These are phyloP conservation scores for Dioscorea alata DNA, from an alignment of 106 monocot species.

Conservation along the genomic window DNA sequence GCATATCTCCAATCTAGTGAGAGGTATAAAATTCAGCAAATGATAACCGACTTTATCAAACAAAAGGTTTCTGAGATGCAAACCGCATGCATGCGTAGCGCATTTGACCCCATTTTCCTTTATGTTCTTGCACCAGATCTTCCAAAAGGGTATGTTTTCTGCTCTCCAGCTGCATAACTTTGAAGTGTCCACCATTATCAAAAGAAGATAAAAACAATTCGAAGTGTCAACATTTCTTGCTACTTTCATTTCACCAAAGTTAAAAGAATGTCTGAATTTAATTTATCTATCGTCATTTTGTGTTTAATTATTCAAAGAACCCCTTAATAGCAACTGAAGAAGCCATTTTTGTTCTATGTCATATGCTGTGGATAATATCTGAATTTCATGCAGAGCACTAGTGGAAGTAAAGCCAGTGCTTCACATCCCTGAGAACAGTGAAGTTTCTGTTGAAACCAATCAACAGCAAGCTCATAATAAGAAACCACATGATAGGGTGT, in stretches of 20 bases:
- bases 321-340: not conserved
- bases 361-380: not conserved
- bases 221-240: not conserved
- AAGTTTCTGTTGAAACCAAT: conserved; percentile 6
- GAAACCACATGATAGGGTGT: conserved; percentile 13
- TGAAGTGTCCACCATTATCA: too few relatives aligned
- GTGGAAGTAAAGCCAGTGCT: conserved; percentile 88
- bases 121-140: conserved; percentile 53
- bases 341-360: not conserved
- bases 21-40: conserved; percentile 40
- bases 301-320: too few relatives aligned
- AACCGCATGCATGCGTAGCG: not conserved
- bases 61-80: conserved; percentile 1
- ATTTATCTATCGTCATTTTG: not conserved
- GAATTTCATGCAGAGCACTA: conserved; percentile 51
- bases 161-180: too few relatives aligned
- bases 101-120: conserved; percentile 29
- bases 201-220: too few relatives aligned
- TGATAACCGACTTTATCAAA: conserved; percentile 11
- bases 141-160: conserved; percentile 50
- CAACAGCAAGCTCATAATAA: conserved; percentile 1
- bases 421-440: conserved; percentile 32
- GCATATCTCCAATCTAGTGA: conserved; percentile 37
- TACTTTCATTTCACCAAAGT: not conserved
- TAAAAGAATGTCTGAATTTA: not conserved